These are phyloP conservation scores for Echria macrotheca DNA, from an alignment of 495 filamentous ascomycete species.

Conservation along the genomic window DNA sequence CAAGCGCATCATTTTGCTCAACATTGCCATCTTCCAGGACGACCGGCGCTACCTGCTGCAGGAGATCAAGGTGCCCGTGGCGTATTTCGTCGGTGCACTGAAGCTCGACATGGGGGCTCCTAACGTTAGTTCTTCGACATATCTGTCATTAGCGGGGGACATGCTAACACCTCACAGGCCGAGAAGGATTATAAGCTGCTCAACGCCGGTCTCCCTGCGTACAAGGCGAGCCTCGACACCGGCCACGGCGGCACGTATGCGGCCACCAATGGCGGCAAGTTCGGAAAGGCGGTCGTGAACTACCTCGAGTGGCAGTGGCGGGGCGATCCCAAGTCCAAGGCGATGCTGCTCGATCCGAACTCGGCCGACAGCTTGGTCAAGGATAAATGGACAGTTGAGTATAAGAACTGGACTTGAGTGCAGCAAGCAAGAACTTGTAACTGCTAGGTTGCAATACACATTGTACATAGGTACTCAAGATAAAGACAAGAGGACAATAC, in stretches of 20 bases:
- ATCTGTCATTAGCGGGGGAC: no score
- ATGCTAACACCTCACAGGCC: no score
- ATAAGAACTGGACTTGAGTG: constrained; percentile 19
- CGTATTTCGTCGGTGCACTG: constrained; percentile 22
- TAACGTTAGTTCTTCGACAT: constrained; percentile 24
- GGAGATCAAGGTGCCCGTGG: constrained; percentile 23
- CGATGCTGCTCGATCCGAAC: constrained; percentile 18
- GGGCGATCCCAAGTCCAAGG: constrained; percentile 19
- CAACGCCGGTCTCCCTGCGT: constrained; percentile 19
- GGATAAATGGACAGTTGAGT: constrained; percentile 29
- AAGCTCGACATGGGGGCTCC: constrained; percentile 30
- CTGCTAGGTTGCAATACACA: no score
- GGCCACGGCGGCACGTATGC: constrained; percentile 27
- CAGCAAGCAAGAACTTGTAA: no score
- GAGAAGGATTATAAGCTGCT: constrained; percentile 28
- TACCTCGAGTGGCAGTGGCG: constrained; percentile 25
- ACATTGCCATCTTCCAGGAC: constrained; percentile 24
- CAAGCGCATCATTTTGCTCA: constrained; percentile 24
- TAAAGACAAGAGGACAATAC: no score
- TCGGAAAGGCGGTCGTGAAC: constrained; percentile 20
- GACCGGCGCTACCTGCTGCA: constrained; percentile 15
- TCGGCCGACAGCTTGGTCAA: constrained; percentile 24
- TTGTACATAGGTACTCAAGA: no score
- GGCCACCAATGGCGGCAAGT: constrained; percentile 26
- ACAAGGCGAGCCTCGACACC: constrained; percentile 31